phyloP scores from a whole-genome alignment of 257 asterid species.

The Plantago major region DNA sequence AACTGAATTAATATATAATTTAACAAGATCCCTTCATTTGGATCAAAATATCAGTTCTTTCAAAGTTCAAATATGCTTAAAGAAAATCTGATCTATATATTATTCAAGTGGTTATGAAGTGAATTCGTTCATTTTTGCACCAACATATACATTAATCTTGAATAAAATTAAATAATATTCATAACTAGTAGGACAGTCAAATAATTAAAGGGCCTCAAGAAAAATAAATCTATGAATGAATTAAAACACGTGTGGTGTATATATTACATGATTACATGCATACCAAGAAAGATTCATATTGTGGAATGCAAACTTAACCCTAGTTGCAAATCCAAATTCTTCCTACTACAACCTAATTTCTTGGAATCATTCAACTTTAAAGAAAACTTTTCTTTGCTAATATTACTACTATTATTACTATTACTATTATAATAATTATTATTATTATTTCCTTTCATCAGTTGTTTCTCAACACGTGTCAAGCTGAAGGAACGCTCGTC shows the following conservation, averaged over 20 bases:
- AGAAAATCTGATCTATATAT: no score
- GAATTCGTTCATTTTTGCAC: no score
- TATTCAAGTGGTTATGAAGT: no score
- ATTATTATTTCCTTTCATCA: slow-evolving; percentile 20
- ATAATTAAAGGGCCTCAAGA: no score
- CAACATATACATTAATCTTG: no score
- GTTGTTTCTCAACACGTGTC: slow-evolving; percentile 29
- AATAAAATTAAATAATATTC: no score
- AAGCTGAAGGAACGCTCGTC: slow-evolving; percentile 36
- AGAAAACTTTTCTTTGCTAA: not conserved
- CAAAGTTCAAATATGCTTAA: no score
- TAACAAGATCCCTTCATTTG: no score
- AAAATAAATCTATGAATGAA: no score
- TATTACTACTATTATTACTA: not conserved
- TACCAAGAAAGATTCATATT: slow-evolving; percentile 22
- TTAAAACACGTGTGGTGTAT: not conserved
- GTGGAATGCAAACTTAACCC: slow-evolving; percentile 58
- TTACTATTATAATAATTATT: slow-evolving; percentile 22
- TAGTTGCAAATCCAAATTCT: slow-evolving; percentile 61
- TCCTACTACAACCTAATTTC: slow-evolving; percentile 32
- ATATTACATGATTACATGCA: not conserved
- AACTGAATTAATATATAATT: no score
- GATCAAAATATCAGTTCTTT: no score
- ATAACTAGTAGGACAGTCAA: no score
- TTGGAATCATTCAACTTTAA: slow-evolving; percentile 28